Base-by-base conservation (phyloP, 1,284 basidiomycete genomes). In the Inonotus obliquus region DNA sequence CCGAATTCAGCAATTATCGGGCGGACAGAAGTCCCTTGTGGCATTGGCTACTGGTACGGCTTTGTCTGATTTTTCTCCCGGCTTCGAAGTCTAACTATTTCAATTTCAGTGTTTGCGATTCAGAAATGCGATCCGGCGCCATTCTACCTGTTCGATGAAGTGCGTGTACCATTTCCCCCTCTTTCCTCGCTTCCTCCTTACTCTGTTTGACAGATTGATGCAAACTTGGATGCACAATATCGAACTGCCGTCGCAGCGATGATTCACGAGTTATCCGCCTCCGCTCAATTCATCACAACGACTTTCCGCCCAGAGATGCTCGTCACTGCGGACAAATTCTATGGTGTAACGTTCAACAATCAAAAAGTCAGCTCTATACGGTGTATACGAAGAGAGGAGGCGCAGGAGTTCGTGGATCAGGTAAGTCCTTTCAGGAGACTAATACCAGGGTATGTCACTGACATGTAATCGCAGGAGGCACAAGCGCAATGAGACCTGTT, bases 91-190 rank as follows among this genome's bases (percentile, higher is more conserved):
- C 38, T 5, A 58, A 48, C 35, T n/a, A 23, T 29, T 4, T 45
- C 1, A n/a, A n/a, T 44, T 7, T 44, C 67, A 90, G 96, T 99
- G 19, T 99, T 99, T 71, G 95, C 96, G 7, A 99, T 99, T 68
- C 97, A 99, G 74, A 98, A 97, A 75, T 98, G 96, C 73, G 97
- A 99, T 71, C 97, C 97, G 0, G 97, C 97, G 0, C 97, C 97
- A 0, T 99, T 99, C 79, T 99, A 99, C 75, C 81, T 99, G n/a
- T 99, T 99, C 71, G 97, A 99, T 73, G 97, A 99, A 81, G 89
- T 88, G 67, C 39, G 73, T 57, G 38, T 49, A n/a, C n/a, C 41
- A 17, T 7, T 11, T 51, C 41, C 60, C n/a, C 14, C 32, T 41
- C 51, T 27, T 11, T 57, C 17, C 56, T n/a, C 5, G 23, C 25